These are phyloP conservation scores for Tardiomyces blankii DNA, from an alignment of 1,139 yeast genomes.

Conservation along the genomic window DNA sequence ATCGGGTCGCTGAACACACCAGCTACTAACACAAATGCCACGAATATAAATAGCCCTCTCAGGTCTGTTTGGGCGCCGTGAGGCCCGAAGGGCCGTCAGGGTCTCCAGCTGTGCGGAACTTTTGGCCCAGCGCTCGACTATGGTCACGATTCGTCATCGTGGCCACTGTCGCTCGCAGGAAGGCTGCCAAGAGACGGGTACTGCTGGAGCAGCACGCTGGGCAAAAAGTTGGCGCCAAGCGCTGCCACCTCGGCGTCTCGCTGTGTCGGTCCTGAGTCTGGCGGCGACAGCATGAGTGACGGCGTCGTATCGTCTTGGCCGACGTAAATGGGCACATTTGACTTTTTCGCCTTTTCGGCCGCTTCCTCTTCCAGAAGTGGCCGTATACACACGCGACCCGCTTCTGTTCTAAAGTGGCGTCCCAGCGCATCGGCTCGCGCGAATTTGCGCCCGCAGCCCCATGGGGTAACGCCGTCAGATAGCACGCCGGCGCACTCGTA, in stretches of 20 bases:
- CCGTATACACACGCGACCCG: constrained; percentile 75
- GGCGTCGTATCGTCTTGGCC: neutral
- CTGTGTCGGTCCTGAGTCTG: neutral
- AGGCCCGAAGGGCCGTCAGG: too few species aligned
- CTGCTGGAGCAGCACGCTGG: neutral
- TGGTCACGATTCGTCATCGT: neutral
- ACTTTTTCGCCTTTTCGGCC: constrained; percentile 5
- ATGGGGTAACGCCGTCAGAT: constrained; percentile 45
- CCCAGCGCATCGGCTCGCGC: constrained; percentile 95
- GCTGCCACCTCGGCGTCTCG: neutral
- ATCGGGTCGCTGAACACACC: too few species aligned
- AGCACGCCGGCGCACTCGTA: constrained; percentile 72
- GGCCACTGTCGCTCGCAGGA: neutral
- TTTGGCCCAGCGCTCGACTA: too few species aligned
- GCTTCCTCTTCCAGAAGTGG: constrained; percentile 63
- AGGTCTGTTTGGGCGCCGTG: too few species aligned
- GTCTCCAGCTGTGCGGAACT: too few species aligned
- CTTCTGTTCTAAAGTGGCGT: constrained; percentile 88
- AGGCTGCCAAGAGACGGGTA: neutral
- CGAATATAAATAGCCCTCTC: too few species aligned
- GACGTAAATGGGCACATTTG: neutral
- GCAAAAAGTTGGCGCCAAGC: neutral
- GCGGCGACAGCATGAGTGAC: neutral
- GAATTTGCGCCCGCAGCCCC: constrained; percentile 92
- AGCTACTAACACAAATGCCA: too few species aligned